Percentiles rank a stretch among this genome's conserved stretches.
Evolutionary conservation across 2,329 filamentous ascomycete species (phyloP).

Genomic region (Epichloe hybrida): DNA sequence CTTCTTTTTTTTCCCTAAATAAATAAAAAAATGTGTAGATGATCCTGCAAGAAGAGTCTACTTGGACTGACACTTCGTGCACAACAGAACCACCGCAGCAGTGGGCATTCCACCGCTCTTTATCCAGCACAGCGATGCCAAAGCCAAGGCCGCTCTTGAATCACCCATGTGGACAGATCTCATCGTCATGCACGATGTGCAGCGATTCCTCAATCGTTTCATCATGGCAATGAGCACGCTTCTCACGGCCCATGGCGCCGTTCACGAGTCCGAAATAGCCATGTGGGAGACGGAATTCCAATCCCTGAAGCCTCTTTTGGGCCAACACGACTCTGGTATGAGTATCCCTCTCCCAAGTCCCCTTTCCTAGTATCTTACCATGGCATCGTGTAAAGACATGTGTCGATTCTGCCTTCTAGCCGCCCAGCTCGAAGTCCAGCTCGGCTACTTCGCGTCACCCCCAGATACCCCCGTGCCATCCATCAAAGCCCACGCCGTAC

Average conservation of each 20-base stretch:
- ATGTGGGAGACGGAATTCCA: slow-evolving; percentile 40
- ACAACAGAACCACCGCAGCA: slow-evolving; percentile 24
- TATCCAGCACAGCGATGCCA: slow-evolving; percentile 34
- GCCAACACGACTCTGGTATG: slow-evolving; percentile 32
- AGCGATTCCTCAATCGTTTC: slow-evolving; percentile 36
- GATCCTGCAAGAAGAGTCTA: background rate
- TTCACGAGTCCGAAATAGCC: slow-evolving; percentile 32
- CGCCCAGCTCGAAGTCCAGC: slow-evolving; percentile 38
- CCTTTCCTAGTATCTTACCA: no score
- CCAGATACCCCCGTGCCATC: slow-evolving; percentile 22
- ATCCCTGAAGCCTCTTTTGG: slow-evolving; percentile 31
- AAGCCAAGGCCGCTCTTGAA: slow-evolving; percentile 26
- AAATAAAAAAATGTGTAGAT: no score
- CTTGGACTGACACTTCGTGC: slow-evolving; percentile 6
- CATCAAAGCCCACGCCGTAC: slow-evolving; percentile 31
- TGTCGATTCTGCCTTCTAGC: slow-evolving; percentile 35
- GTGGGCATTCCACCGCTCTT: slow-evolving; percentile 35
- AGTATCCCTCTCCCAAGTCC: no score
- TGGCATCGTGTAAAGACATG: slow-evolving; percentile 21
- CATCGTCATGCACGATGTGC: slow-evolving; percentile 29
- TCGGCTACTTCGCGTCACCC: slow-evolving; percentile 33
- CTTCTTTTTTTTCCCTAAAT: background rate
- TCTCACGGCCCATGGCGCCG: slow-evolving; percentile 31
- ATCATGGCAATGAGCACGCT: slow-evolving; percentile 33
- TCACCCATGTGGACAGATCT: slow-evolving; percentile 30